phyloP scores from a whole-genome alignment of 148 eudicot genomes.

The Rhododendron simsii region DNA sequence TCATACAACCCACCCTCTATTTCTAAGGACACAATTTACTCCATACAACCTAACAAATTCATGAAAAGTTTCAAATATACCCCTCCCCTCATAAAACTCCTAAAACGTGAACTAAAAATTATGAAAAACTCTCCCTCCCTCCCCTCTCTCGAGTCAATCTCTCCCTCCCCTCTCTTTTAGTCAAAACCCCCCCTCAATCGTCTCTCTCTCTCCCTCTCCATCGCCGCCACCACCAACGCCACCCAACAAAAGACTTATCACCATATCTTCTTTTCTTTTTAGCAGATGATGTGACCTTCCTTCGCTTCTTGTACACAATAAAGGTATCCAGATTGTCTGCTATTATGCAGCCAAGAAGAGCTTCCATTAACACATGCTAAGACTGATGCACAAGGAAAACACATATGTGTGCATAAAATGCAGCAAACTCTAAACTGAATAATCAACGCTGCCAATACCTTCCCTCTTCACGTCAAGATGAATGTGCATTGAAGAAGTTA shows the following conservation, averaged over 20 bases:
- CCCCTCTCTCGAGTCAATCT: no score
- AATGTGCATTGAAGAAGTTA: slow-evolving; percentile 53
- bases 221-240: no score
- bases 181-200: no score
- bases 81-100: no score
- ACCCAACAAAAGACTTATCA: slow-evolving; percentile 41
- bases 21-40: no score
- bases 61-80: no score
- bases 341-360: slow-evolving; percentile 12
- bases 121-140: no score
- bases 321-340: slow-evolving; percentile 77
- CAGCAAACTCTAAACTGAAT: slow-evolving; percentile 3
- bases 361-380: slow-evolving; percentile 6
- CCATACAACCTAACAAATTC: no score
- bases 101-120: no score
- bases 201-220: no score
- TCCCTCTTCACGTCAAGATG: slow-evolving; percentile 63
- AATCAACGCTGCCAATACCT: slow-evolving; percentile 40
- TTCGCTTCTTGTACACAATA: slow-evolving; percentile 84
- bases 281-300: slow-evolving; percentile 96
- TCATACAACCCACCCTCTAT: no score
- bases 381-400: neutral
- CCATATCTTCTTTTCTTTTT: slow-evolving; percentile 73
- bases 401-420: neutral
- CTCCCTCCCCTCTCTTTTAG: no score